A percentile compares a stretch with the other conserved stretches of the same genome.
Evolutionary conservation across 805 yeast genomes (phyloP).

Genomic region (Candida khao-thaluensis): DNA sequence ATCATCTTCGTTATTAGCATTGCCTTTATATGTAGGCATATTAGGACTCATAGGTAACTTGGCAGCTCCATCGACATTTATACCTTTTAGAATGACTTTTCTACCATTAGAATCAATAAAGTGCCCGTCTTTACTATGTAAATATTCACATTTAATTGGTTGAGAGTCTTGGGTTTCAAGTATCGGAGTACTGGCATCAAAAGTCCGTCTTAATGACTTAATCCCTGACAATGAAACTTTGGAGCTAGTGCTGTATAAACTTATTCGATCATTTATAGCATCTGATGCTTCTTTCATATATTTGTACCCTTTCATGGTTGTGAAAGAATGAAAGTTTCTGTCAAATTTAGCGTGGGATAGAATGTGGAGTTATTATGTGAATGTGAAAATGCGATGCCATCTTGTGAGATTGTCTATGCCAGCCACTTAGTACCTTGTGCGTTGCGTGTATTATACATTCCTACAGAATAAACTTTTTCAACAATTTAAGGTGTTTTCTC

Average conservation of each 20-base stretch:
- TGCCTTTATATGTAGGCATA: constrained; percentile 41
- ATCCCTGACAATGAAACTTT: constrained; percentile 27
- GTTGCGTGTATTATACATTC: no score
- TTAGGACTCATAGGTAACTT: constrained; percentile 66
- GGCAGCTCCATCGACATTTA: constrained; percentile 73
- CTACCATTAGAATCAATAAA: constrained; percentile 60
- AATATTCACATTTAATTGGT: constrained; percentile 21
- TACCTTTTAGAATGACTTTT: constrained; percentile 67
- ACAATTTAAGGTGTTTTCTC: no score
- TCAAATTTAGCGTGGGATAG: background rate
- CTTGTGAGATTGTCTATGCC: no score
- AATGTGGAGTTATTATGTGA: constrained; percentile 7
- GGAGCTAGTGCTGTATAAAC: constrained; percentile 28
- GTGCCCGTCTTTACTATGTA: constrained; percentile 44
- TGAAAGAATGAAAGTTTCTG: background rate
- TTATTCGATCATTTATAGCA: constrained; percentile 31
- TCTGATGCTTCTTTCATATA: constrained; percentile 25
- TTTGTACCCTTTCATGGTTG: constrained; percentile 14
- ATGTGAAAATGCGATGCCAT: constrained; percentile 7
- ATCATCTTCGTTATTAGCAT: constrained; percentile 33
- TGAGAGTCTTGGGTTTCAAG: constrained; percentile 2
- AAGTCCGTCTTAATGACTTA: constrained; percentile 26
- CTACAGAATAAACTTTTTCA: no score
- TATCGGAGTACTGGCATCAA: constrained; percentile 19
- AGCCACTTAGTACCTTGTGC: no score